Evolutionary conservation across 73 alveolate genomes (phyloP).

Genomic region (Durusdinium trenchii): DNA sequence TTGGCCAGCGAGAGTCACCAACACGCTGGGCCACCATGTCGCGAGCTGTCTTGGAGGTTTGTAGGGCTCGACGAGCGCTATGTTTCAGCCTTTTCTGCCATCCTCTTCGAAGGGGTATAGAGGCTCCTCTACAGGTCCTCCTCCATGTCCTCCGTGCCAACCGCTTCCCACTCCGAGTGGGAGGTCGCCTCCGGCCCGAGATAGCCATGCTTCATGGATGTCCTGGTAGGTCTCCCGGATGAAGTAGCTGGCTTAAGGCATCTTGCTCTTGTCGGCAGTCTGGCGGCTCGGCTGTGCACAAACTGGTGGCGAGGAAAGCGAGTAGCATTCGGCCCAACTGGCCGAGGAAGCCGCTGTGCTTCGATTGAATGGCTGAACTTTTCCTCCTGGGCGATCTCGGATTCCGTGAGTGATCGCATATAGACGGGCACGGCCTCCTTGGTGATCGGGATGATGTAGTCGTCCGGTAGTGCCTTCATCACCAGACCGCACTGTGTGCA

Average conservation of each 20-base stretch:
- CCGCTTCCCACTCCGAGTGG: not conserved
- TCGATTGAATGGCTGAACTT: not conserved
- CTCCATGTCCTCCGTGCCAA: not conserved
- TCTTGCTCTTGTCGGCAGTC: not conserved
- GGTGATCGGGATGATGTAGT: constrained; percentile 21
- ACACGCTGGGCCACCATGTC: not conserved
- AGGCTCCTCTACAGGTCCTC: not conserved
- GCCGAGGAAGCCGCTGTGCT: not conserved
- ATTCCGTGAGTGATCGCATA: not conserved
- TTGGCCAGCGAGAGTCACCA: not conserved
- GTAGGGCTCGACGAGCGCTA: not conserved
- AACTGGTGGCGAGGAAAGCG: not conserved
- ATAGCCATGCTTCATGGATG: no score
- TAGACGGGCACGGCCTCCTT: not conserved
- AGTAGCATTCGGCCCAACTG: constrained; percentile 22
- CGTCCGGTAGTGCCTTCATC: not conserved
- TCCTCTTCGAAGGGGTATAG: not conserved
- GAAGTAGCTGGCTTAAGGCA: not conserved
- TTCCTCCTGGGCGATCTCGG: not conserved
- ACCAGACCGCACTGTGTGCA: not conserved
- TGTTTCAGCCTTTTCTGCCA: not conserved
- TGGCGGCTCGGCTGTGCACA: not conserved
- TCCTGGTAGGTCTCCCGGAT: not conserved
- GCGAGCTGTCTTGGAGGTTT: not conserved
- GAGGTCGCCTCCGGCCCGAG: not conserved